These are phyloP conservation scores for Dothistroma pini DNA, from an alignment of 2,329 filamentous ascomycete species.

Conservation along the genomic window DNA sequence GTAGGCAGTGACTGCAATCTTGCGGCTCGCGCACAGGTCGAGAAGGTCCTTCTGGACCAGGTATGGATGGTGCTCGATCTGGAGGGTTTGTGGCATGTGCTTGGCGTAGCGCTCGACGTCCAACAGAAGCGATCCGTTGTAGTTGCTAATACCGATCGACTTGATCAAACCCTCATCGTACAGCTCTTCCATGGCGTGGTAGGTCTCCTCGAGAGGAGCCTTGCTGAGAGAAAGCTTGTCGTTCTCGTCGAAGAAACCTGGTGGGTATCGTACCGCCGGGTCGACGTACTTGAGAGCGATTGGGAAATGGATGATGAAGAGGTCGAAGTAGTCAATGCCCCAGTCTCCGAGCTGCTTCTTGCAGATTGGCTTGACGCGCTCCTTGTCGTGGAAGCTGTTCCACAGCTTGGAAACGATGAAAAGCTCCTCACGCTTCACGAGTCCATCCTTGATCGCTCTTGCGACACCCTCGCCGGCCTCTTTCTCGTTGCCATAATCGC, in stretches of 20 bases:
- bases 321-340: constrained; percentile 84
- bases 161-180: constrained; percentile 65
- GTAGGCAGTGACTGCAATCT: constrained; percentile 75
- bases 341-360: constrained; percentile 76
- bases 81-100: constrained; percentile 70
- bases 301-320: constrained; percentile 78
- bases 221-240: constrained; percentile 62
- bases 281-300: constrained; percentile 82
- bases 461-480: constrained; percentile 73
- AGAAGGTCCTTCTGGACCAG: constrained; percentile 71
- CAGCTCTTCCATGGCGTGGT: constrained; percentile 73
- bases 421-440: constrained; percentile 80
- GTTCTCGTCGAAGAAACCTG: constrained; percentile 67
- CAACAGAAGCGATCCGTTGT: constrained; percentile 72
- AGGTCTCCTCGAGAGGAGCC: constrained; percentile 75
- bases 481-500: constrained; percentile 78
- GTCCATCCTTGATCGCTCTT: constrained; percentile 73
- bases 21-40: constrained; percentile 64
- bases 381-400: constrained; percentile 83
- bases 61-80: constrained; percentile 90
- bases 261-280: constrained; percentile 73
- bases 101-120: constrained; percentile 75
- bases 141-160: constrained; percentile 80
- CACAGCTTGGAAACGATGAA: constrained; percentile 93
- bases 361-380: constrained; percentile 71